A percentile compares a stretch with the other conserved stretches of the same genome.
phyloP scores from a whole-genome alignment of 495 filamentous ascomycete species.

The Sordaria brevicollis region DNA sequence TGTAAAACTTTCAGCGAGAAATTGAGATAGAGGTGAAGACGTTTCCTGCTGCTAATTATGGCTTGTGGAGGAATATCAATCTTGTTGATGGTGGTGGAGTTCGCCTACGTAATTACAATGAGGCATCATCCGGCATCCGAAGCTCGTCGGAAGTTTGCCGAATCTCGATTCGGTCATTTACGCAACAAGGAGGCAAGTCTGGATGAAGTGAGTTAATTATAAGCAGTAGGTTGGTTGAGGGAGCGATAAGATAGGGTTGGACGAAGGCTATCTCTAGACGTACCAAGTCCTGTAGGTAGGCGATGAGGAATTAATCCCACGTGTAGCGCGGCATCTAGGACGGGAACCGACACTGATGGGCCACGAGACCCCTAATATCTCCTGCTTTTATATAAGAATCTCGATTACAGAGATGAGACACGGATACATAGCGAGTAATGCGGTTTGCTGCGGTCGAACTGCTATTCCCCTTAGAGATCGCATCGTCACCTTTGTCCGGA shows the following conservation, averaged over 20 bases:
- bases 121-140: neutral
- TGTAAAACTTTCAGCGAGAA: no score
- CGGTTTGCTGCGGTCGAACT: neutral
- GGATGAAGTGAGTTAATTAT: neutral
- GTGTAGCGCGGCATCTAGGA: neutral
- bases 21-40: neutral
- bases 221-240: neutral
- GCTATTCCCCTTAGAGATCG: neutral
- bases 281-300: neutral
- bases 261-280: neutral
- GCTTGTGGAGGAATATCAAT: neutral
- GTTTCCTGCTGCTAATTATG: neutral
- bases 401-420: neutral
- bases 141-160: neutral
- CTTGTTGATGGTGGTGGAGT: neutral
- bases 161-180: neutral
- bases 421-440: neutral
- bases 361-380: neutral
- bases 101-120: neutral
- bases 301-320: neutral
- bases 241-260: neutral
- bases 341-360: neutral
- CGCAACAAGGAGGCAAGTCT: neutral
- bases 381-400: neutral
- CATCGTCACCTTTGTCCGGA: neutral